Evolutionary conservation across 192 early-diverging fungal genomes (phyloP), one percentile per base, ranked within the genome.

Genomic region (Podila epicladia): DNA sequence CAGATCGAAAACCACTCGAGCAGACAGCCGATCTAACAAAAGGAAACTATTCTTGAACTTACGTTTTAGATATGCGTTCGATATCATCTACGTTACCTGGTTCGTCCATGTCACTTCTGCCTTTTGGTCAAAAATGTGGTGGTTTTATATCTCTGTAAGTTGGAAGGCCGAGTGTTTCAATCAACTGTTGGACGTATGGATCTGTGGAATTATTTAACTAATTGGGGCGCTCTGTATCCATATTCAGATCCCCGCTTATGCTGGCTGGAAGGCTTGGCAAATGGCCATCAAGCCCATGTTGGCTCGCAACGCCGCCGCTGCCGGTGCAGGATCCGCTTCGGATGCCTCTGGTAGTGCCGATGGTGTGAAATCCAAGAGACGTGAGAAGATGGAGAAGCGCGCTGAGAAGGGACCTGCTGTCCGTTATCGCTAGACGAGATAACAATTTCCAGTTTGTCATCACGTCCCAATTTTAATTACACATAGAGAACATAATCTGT

Each of bases 11-110:
- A 24, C 51, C 19, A 55, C 5, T 55, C 22, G 53, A 55, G 15
- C 53, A 55, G n/a, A 24, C 53, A 24, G 53, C 19, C 24, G 53
- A n/a, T 55, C 41, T 45, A 17, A 45, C 41, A 45, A 45, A 17
- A 0, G 12, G 2, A 41, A 33, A 33, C 33, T 11, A 41, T 41
- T 41, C 33, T 41, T 17, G 41, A 45, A 49, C 85, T 45, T 1
- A 51, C 61, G 72, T 71, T 71, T 7, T 86, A 93, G 92, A 37
- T 95, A 95, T 66, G 91, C 92, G 82, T 96, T 95, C 75, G 95
- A 96, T 65, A 89, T 94, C 58, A 92, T 96, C 61, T 96, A 96
- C 61, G 85, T 96, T 37, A 91, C 92, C 22, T 95, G 93, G 93
- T 88, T 91, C 65, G 92, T 92, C 38, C 92, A 93, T 75, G 72